These are phyloP conservation scores for Suhomyces bokatorum DNA, from an alignment of 1,139 yeast genomes.

Conservation along the genomic window DNA sequence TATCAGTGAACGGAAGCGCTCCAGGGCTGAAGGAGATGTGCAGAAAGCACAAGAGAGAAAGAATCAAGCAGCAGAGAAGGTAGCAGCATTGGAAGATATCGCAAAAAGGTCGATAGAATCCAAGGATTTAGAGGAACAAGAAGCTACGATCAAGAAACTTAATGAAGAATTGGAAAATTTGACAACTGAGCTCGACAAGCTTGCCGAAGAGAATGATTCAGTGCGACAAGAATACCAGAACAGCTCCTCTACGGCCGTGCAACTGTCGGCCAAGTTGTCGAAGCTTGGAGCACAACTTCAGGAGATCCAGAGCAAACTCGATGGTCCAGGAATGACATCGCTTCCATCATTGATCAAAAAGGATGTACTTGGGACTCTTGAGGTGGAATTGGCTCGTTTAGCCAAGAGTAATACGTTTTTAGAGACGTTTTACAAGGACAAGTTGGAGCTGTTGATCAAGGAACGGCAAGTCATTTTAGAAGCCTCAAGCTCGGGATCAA, in stretches of 20 bases:
- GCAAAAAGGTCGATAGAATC: background rate
- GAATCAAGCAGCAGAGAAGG: conserved; percentile 20
- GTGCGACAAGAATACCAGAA: conserved; percentile 53
- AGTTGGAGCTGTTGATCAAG: conserved; percentile 39
- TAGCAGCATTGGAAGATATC: conserved; percentile 19
- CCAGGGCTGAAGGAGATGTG: conserved; percentile 40
- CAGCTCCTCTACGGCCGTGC: conserved; percentile 57
- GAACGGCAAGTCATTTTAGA: conserved; percentile 42
- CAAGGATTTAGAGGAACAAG: conserved; percentile 25
- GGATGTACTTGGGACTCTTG: conserved; percentile 36
- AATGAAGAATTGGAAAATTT: conserved; percentile 30
- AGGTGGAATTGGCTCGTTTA: conserved; percentile 28
- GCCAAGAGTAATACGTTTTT: conserved; percentile 39
- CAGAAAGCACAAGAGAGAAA: conserved; percentile 22
- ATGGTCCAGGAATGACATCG: conserved; percentile 45
- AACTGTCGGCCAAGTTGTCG: conserved; percentile 38
- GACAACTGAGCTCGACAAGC: conserved; percentile 26
- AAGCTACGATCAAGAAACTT: conserved; percentile 30
- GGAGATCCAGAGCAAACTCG: conserved; percentile 34
- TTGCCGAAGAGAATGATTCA: conserved; percentile 38
- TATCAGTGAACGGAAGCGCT: conserved; percentile 49
- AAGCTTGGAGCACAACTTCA: conserved; percentile 28
- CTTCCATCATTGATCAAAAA: conserved; percentile 41
- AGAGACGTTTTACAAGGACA: conserved; percentile 30
- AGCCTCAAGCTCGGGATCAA: conserved; percentile 29